Evolutionary conservation across 1,284 basidiomycete species (phyloP).

Genomic region (Austroboletus rostrupii): DNA sequence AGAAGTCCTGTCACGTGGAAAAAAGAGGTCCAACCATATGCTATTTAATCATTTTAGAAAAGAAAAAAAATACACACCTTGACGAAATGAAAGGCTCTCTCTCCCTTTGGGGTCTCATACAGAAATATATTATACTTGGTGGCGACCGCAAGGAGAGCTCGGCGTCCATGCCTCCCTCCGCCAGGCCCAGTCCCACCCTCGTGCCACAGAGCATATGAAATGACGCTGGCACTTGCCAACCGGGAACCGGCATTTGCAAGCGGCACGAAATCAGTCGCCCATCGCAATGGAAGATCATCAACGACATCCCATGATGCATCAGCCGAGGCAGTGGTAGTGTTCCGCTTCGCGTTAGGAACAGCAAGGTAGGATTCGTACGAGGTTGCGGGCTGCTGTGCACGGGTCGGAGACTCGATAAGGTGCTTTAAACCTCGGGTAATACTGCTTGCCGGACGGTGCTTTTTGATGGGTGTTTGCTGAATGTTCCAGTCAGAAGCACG

Average conservation of each 20-base stretch:
- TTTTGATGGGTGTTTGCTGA: conserved; percentile 49
- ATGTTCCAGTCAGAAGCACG: conserved; percentile 48
- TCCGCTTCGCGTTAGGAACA: conserved; percentile 25
- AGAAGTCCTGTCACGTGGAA: conserved; percentile 59
- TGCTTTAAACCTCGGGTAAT: conserved; percentile 58
- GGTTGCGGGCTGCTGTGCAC: conserved; percentile 24
- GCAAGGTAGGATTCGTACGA: conserved; percentile 35
- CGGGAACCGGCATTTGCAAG: conserved; percentile 65
- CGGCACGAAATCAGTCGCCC: conserved; percentile 78
- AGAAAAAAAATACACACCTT: conserved; percentile 44
- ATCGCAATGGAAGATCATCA: conserved; percentile 70
- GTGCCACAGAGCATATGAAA: conserved; percentile 65
- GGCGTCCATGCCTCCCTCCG: conserved; percentile 43
- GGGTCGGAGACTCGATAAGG: conserved; percentile 44
- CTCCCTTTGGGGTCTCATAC: conserved; percentile 75
- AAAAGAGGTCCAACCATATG: neutral
- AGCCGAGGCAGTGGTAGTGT: conserved; percentile 32
- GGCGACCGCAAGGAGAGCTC: conserved; percentile 68
- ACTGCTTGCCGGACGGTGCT: conserved; percentile 52
- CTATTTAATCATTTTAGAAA: neutral
- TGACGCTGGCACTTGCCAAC: conserved; percentile 51
- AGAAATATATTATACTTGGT: conserved; percentile 68
- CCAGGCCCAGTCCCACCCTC: conserved; percentile 41
- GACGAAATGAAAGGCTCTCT: conserved; percentile 75
- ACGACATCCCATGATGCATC: conserved; percentile 70